Conservation (phyloP, 2,329 filamentous ascomycete species). For the Fusarium siculi region DNA sequence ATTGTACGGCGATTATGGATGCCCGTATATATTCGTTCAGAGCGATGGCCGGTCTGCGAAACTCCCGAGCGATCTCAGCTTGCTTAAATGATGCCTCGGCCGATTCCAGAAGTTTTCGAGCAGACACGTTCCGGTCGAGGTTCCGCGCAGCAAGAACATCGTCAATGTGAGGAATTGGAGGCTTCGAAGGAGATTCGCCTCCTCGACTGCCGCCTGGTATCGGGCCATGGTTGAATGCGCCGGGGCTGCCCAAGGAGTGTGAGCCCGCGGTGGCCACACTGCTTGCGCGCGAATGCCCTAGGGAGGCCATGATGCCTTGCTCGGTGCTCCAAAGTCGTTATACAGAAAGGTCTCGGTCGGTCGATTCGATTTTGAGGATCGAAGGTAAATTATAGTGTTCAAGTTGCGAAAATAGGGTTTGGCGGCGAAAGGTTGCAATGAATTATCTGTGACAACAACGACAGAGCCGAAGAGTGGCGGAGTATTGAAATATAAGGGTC, state of each 20-base stretch:
- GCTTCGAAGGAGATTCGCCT: slow-evolving; percentile 39
- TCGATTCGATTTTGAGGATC: not conserved
- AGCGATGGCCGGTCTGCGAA: slow-evolving; percentile 76
- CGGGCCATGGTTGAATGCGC: slow-evolving; percentile 45
- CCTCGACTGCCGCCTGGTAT: slow-evolving; percentile 45
- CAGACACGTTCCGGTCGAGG: slow-evolving; percentile 60
- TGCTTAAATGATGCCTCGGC: slow-evolving; percentile 66
- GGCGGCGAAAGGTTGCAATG: not conserved
- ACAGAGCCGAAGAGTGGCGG: slow-evolving; percentile 29
- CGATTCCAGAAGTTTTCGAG: slow-evolving; percentile 63
- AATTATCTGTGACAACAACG: slow-evolving; percentile 21
- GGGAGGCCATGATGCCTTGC: slow-evolving; percentile 40
- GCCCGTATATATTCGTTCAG: slow-evolving; percentile 87
- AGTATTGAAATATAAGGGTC: slow-evolving; percentile 30
- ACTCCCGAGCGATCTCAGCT: slow-evolving; percentile 71
- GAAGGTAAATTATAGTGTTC: not conserved
- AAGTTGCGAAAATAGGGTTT: not conserved
- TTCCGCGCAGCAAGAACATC: slow-evolving; percentile 61
- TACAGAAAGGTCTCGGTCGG: slow-evolving; percentile 21
- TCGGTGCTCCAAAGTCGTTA: slow-evolving; percentile 8
- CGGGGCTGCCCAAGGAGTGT: slow-evolving; percentile 48
- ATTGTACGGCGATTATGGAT: slow-evolving; percentile 79
- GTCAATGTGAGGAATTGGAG: slow-evolving; percentile 63
- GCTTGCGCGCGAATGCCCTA: slow-evolving; percentile 42
- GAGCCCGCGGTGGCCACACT: slow-evolving; percentile 43